Evolutionary conservation across 208 protist species (phyloP), one percentile per base, ranked within the genome.

Genomic region (Trypanosoma lewisi): DNA sequence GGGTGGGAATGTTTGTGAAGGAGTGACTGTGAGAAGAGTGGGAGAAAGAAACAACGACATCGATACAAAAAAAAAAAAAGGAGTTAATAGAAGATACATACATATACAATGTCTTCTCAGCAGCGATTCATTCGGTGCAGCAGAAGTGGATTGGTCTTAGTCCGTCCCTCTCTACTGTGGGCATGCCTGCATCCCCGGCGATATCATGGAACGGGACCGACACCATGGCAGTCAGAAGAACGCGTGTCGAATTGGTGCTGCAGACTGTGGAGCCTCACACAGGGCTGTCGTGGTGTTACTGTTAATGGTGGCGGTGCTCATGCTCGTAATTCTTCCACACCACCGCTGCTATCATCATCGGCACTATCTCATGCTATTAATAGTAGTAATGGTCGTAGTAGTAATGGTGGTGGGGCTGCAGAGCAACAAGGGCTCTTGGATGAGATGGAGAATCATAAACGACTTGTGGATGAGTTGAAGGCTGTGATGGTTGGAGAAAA

Each of bases 181-280:
- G 48, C 17, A 9, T 5, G 25, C 8, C 25, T 14, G 16, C 48
- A 52, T 33, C 3, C 42, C 12, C 25, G 33, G 14, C 56, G 69
- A 25, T 36, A 48, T 21, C 12, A 69, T 16, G 45, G 48, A n/a
- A 63, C 49, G 21, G 28, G 53, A 8, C 27, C 30, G 2, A 17
- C 56, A 17, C 48, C 52, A 25, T 62, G 34, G 33, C 51, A 75
- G 23, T 75, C 63, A 9, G 85, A 89, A 42, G 80, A 83, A 16
- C 85, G 85, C 49, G 56, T 91, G 54, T 66, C 81, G 1, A 80
- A 57, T 31, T 92, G 85, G 85, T 92, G 79, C 50, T 76, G 77
- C 12, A 75, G 82, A 16, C 72, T 92, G 44, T 92, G 85, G 85
- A 75, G 64, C 34, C 62, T 92, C 25, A 62, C 62, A 1, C 48